Conservation (phyloP, 2,329 filamentous ascomycete species). For the Sporothrix dimorphospora region DNA sequence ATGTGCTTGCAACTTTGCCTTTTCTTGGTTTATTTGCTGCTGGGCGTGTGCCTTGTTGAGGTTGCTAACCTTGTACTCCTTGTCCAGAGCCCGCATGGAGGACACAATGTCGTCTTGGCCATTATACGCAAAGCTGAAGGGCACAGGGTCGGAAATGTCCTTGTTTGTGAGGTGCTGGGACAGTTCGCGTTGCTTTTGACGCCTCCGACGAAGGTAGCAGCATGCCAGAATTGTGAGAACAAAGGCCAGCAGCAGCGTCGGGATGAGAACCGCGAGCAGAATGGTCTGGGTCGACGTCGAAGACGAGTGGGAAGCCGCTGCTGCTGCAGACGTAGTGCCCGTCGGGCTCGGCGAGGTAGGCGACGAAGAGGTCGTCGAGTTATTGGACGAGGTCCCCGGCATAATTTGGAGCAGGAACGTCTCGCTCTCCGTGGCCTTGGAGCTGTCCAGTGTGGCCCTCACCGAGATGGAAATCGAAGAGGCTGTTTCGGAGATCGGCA, state of each 20-base stretch:
- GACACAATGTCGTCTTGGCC: slow-evolving; percentile 32
- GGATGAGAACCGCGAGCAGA: slow-evolving; percentile 50
- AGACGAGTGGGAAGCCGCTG: background rate
- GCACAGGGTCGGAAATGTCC: slow-evolving; percentile 41
- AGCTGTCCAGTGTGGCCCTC: slow-evolving; percentile 41
- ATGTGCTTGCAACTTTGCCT: slow-evolving; percentile 11
- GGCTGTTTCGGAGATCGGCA: slow-evolving; percentile 43
- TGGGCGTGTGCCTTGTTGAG: slow-evolving; percentile 14
- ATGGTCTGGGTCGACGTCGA: slow-evolving; percentile 37
- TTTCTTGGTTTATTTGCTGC: slow-evolving; percentile 15
- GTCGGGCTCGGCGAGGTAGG: slow-evolving; percentile 21
- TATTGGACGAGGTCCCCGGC: slow-evolving; percentile 35
- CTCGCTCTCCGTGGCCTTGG: slow-evolving; percentile 44
- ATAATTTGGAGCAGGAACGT: slow-evolving; percentile 44
- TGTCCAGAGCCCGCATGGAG: slow-evolving; percentile 32
- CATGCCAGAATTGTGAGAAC: slow-evolving; percentile 39
- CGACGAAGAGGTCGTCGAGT: slow-evolving; percentile 31
- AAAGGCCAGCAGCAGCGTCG: slow-evolving; percentile 46
- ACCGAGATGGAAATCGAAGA: slow-evolving; percentile 38
- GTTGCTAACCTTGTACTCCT: slow-evolving; percentile 32
- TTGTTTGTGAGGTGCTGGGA: slow-evolving; percentile 34
- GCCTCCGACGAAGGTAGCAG: slow-evolving; percentile 39
- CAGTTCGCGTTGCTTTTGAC: slow-evolving; percentile 33
- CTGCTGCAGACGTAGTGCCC: slow-evolving; percentile 6
- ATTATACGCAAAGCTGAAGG: slow-evolving; percentile 39